Conservation (phyloP, 768 basidiomycete genomes). For the Suillus clintonianus region DNA sequence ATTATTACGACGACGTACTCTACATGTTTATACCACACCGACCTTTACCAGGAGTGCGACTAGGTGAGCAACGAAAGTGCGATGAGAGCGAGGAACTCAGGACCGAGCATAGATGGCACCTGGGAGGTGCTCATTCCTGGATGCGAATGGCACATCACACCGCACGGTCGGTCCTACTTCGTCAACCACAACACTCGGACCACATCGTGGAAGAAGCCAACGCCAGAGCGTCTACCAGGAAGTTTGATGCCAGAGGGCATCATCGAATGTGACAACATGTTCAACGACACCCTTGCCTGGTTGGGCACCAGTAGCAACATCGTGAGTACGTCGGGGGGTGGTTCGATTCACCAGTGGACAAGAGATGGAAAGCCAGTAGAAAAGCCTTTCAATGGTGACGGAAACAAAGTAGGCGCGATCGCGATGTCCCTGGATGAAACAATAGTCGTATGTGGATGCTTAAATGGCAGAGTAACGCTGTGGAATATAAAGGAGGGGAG, state of each 20-base stretch:
- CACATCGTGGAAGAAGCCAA: background rate
- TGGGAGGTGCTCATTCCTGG: background rate
- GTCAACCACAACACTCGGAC: background rate
- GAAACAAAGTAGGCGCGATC: background rate
- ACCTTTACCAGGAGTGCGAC: background rate
- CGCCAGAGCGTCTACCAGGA: background rate
- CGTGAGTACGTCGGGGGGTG: background rate
- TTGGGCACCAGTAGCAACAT: background rate
- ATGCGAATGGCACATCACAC: background rate
- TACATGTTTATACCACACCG: background rate
- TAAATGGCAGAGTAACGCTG: background rate
- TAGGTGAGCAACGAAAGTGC: background rate
- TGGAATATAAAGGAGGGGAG: conserved; percentile 1
- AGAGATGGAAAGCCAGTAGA: background rate
- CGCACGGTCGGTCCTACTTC: background rate
- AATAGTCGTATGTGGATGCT: background rate
- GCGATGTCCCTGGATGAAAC: background rate
- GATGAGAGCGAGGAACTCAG: background rate
- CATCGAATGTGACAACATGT: background rate
- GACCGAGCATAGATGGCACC: background rate
- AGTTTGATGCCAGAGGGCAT: background rate
- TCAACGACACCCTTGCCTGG: background rate
- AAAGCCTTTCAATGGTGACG: background rate
- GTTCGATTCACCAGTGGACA: background rate
- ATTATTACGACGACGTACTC: background rate